Evolutionary conservation across 2,329 filamentous ascomycete genomes (phyloP).

Genomic region (Alternaria arbusti): DNA sequence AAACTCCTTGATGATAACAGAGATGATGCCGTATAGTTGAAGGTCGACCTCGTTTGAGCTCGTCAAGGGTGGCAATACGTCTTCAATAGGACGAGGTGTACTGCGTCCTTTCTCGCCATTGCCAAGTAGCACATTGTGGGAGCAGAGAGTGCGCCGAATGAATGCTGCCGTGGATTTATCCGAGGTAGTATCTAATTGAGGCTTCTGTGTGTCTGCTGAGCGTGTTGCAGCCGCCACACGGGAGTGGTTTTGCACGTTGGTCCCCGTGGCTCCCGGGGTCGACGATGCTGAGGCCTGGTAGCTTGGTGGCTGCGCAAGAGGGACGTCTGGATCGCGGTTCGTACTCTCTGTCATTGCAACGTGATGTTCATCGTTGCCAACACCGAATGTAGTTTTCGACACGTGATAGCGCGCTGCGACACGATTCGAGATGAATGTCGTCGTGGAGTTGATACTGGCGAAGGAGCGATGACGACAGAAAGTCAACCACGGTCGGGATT

Average conservation of each 20-base stretch:
- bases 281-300: constrained; percentile 22
- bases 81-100: constrained; percentile 73
- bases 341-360: constrained; percentile 38
- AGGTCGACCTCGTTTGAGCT: constrained; percentile 93
- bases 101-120: constrained; percentile 60
- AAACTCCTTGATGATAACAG: constrained; percentile 87
- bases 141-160: constrained; percentile 83
- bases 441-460: constrained; percentile 10
- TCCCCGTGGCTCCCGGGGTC: constrained; percentile 13
- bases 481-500: constrained; percentile 9
- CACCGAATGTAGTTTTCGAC: neutral
- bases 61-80: constrained; percentile 86
- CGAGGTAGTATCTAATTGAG: constrained; percentile 58
- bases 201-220: constrained; percentile 28
- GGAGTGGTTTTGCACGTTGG: constrained; percentile 18
- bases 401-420: constrained; percentile 19
- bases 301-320: constrained; percentile 30
- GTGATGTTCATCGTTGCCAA: constrained; percentile 23
- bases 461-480: constrained; percentile 25
- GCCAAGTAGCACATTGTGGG: constrained; percentile 62
- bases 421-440: constrained; percentile 13
- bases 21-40: constrained; percentile 90
- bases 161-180: constrained; percentile 81
- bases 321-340: constrained; percentile 25
- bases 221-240: constrained; percentile 25